These are phyloP conservation scores for Ramaria rubella DNA, from an alignment of 768 basidiomycete species.

Conservation along the genomic window DNA sequence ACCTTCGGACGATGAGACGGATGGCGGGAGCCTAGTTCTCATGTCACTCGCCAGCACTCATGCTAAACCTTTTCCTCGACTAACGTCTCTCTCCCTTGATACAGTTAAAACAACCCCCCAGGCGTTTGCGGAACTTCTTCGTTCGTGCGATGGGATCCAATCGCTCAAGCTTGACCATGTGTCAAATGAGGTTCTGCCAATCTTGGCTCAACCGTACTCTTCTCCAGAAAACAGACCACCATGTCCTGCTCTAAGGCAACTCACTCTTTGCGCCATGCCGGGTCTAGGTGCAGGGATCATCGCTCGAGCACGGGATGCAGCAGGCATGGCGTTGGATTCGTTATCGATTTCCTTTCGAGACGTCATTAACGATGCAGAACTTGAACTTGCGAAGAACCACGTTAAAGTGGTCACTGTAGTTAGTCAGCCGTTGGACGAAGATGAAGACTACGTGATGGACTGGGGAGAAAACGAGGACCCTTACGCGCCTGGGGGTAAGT, in stretches of 20 bases:
- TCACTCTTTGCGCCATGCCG: not conserved
- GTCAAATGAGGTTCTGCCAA: not conserved
- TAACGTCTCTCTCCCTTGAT: not conserved
- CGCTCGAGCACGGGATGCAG: not conserved
- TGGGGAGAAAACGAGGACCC: constrained; percentile 17
- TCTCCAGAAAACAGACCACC: not conserved
- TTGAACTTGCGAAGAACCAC: not conserved
- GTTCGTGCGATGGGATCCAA: not conserved
- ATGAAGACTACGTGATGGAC: not conserved
- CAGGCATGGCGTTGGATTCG: not conserved
- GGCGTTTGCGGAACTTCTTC: not conserved
- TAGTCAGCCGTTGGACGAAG: not conserved
- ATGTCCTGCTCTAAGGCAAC: not conserved
- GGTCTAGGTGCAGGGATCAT: not conserved
- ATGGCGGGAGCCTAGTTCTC: not conserved
- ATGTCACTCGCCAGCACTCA: not conserved
- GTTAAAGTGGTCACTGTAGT: not conserved
- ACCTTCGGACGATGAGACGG: not conserved
- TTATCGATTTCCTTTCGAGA: not conserved
- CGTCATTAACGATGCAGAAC: not conserved
- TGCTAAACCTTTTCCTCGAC: not conserved
- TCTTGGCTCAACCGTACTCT: not conserved
- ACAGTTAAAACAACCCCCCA: not conserved
- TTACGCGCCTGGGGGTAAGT: constrained; percentile 26
- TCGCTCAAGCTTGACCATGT: not conserved